These are phyloP conservation scores for Trichosanthes cucumerina DNA, from an alignment of 306 rosid species.

Conservation along the genomic window DNA sequence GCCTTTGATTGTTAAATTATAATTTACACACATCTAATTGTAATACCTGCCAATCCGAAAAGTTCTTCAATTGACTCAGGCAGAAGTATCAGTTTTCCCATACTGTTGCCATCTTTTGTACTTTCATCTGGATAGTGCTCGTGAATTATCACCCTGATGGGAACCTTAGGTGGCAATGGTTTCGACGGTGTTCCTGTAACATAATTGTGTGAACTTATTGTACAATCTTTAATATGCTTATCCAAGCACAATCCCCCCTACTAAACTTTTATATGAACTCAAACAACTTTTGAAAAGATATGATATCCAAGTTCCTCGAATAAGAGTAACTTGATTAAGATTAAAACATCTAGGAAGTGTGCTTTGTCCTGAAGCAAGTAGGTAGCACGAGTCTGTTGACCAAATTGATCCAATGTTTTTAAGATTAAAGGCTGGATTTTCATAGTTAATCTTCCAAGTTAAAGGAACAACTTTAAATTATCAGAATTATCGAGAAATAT, in stretches of 20 bases:
- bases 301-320: neutral
- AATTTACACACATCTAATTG: constrained; percentile 13
- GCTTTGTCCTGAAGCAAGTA: neutral
- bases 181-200: constrained; percentile 30
- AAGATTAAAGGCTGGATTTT: neutral
- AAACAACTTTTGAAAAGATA: neutral
- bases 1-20: neutral
- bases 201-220: constrained; percentile 2
- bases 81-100: constrained; percentile 53
- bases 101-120: constrained; percentile 24
- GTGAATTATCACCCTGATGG: constrained; percentile 51
- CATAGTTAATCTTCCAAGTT: neutral
- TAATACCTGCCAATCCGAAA: constrained; percentile 56
- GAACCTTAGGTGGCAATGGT: constrained; percentile 19
- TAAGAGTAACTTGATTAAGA: neutral
- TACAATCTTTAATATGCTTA: neutral
- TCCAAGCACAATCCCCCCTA: neutral
- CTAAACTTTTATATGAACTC: neutral
- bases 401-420: neutral
- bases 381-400: neutral
- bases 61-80: constrained; percentile 64
- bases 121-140: constrained; percentile 58
- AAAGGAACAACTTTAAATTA: neutral
- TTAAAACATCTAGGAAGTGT: neutral
- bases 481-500: neutral